Evolutionary conservation across 2,329 filamentous ascomycete species (phyloP).

Genomic region (Cladosporium velox): DNA sequence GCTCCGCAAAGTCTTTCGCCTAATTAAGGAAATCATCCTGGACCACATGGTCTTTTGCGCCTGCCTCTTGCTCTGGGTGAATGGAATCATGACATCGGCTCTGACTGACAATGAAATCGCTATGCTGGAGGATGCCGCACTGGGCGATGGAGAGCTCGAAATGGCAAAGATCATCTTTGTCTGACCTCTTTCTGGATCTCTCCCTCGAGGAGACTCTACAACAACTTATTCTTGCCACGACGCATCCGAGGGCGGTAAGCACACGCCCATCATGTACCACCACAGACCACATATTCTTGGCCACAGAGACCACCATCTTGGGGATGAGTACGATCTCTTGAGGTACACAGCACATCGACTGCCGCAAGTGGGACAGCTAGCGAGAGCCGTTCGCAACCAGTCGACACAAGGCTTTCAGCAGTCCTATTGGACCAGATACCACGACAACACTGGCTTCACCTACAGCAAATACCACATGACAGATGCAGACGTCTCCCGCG

Average conservation of each 20-base stretch:
- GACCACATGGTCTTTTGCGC: constrained; percentile 15
- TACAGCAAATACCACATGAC: background rate
- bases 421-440: background rate
- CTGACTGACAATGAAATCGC: background rate
- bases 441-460: background rate
- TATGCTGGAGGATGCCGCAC: background rate
- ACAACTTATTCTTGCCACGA: background rate
- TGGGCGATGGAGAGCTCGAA: constrained; percentile 3
- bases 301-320: background rate
- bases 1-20: constrained; percentile 13
- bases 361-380: background rate
- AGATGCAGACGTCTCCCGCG: background rate
- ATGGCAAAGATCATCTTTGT: background rate
- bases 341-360: background rate
- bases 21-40: constrained; percentile 8
- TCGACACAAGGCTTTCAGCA: background rate
- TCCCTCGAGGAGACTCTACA: background rate
- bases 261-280: background rate
- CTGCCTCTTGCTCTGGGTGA: constrained; percentile 3
- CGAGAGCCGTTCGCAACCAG: background rate
- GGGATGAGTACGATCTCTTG: background rate
- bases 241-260: background rate
- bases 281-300: background rate
- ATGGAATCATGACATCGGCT: constrained; percentile 1
- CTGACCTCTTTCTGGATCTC: background rate